Conservation (phyloP, 495 filamentous ascomycete species). For the Lentithecium fluviatile region DNA sequence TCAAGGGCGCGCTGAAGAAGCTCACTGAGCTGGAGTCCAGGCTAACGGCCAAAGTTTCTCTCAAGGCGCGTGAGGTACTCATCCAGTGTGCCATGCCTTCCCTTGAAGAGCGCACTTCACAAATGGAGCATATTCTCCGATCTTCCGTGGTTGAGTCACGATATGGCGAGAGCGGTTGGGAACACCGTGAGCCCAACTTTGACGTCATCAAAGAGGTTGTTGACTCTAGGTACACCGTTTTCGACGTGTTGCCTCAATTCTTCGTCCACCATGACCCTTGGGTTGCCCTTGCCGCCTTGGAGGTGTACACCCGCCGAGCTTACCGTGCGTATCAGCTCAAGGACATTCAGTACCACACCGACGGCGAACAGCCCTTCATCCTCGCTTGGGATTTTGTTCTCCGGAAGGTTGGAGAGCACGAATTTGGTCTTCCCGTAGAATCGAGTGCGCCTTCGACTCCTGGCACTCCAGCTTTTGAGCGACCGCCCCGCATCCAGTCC, state of each 20-base stretch:
- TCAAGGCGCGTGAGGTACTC: constrained; percentile 94
- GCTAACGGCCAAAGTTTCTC: constrained; percentile 86
- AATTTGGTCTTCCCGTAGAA: constrained; percentile 76
- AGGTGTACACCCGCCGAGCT: constrained; percentile 93
- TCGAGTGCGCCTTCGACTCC: constrained; percentile 79
- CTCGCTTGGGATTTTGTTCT: constrained; percentile 95
- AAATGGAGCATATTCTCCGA: constrained; percentile 98
- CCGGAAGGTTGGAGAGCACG: constrained; percentile 83
- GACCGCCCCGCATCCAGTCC: constrained; percentile 67
- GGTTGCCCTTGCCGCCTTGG: constrained; percentile 90
- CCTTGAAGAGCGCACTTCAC: constrained; percentile 85
- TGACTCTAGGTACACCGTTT: constrained; percentile 97
- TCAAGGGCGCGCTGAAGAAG: constrained; percentile 77
- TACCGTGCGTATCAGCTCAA: constrained; percentile 94
- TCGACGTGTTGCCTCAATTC: constrained; percentile 91
- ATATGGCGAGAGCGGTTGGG: constrained; percentile 97
- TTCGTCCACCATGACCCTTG: constrained; percentile 91
- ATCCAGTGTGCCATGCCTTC: constrained; percentile 97
- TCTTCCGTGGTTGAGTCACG: constrained; percentile 95
- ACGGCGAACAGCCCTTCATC: constrained; percentile 73
- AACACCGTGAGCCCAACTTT: constrained; percentile 85
- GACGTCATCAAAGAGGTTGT: constrained; percentile 93
- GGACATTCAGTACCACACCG: constrained; percentile 79
- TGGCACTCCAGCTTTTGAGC: constrained; percentile 64
- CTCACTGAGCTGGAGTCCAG: constrained; percentile 90